Evolutionary conservation across 2,329 filamentous ascomycete genomes (phyloP).

Genomic region (Fulvia fulva): DNA sequence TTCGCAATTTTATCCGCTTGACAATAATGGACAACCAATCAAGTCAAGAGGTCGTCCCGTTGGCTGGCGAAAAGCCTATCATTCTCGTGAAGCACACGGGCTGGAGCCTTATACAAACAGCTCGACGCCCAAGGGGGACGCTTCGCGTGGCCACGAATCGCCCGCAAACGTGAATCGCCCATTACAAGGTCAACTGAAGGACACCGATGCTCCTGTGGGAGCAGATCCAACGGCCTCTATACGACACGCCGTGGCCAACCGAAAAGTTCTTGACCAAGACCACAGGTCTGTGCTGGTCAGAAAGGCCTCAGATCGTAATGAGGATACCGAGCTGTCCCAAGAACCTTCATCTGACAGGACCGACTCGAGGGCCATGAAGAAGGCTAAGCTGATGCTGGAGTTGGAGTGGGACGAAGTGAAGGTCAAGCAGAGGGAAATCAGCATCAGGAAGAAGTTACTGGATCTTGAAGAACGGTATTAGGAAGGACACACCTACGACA

Average conservation of each 20-base stretch:
- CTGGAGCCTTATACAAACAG: background rate
- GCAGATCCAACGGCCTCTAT: no score
- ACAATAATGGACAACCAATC: background rate
- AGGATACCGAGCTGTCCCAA: no score
- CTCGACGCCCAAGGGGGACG: background rate
- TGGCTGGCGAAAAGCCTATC: background rate
- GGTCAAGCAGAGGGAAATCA: background rate
- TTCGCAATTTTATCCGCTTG: background rate
- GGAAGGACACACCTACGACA: background rate
- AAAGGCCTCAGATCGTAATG: no score
- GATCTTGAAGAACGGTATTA: background rate
- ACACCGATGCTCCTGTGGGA: no score
- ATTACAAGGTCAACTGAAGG: no score
- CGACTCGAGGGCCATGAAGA: background rate
- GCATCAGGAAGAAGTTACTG: background rate
- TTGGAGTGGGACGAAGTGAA: background rate
- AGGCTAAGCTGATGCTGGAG: background rate
- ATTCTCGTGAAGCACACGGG: background rate
- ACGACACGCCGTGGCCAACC: no score
- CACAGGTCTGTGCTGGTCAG: no score
- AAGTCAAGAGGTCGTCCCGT: background rate
- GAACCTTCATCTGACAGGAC: background rate
- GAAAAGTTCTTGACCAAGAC: no score
- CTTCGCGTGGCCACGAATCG: no score
- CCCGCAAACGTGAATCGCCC: no score